Percentiles rank a stretch among this genome's conserved stretches.
Evolutionary conservation across 1,284 basidiomycete species (phyloP).

Genomic region (Puccinia horiana): DNA sequence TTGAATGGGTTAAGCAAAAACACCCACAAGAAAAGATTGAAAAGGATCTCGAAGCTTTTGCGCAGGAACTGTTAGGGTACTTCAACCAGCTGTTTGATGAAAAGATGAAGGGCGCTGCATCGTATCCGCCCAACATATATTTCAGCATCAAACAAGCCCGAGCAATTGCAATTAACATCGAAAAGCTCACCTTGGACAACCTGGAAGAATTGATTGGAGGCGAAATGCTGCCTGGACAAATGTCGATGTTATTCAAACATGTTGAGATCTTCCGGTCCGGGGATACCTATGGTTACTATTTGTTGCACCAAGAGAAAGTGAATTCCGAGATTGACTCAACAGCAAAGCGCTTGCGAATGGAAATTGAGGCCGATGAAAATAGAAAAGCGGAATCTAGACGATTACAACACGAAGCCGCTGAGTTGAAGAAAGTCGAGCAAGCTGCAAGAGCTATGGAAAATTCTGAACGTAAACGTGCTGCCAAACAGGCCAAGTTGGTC

Average conservation of each 20-base stretch:
- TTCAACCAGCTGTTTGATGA: neutral
- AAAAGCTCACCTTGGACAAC: neutral
- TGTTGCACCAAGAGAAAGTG: neutral
- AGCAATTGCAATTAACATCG: neutral
- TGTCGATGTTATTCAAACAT: neutral
- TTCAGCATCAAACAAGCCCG: neutral
- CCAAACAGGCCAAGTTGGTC: neutral
- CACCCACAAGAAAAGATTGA: neutral
- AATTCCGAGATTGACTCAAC: neutral
- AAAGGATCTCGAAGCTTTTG: neutral
- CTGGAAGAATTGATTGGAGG: neutral
- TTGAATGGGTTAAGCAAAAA: neutral
- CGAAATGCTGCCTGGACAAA: neutral
- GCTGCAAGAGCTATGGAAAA: neutral
- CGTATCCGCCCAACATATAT: neutral
- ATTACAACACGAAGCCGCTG: neutral
- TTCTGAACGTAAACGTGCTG: neutral
- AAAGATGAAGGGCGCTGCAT: neutral
- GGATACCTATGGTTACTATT: neutral
- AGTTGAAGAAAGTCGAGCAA: neutral
- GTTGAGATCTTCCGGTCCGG: neutral
- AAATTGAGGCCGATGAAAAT: neutral
- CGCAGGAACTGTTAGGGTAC: neutral
- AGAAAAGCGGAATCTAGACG: neutral
- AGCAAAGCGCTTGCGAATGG: neutral